Base-by-base conservation (phyloP, 1,284 basidiomycete genomes). In the Austropuccinia psidii region DNA sequence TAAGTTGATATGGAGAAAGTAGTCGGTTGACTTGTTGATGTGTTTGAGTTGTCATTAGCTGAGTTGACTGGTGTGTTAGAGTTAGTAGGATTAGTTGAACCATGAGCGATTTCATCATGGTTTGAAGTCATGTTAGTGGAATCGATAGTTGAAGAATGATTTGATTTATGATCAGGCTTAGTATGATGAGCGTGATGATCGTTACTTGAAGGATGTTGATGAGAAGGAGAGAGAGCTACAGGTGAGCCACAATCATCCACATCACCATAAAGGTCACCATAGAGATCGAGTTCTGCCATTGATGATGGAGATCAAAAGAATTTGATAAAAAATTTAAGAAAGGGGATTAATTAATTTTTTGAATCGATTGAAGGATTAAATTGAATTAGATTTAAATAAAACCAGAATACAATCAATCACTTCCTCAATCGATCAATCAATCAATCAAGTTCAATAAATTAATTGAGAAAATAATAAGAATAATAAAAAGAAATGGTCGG, bases 261-360 rank as follows among this genome's bases (percentile, higher is more conserved):
- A 41, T 72, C 69, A 27, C 69, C 69, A 43, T 72, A 72, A 4
- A 72, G 58, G 39, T 72, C 69, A n/a, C 69, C 69, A 58, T 72
- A 72, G 19, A 72, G 69, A 47, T 72, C 69, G 17, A 72, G 57
- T 62, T 72, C 69, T 41, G 69, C 69, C 69, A 72, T 72, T n/a
- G n/a, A n/a, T n/a, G n/a, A n/a, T n/a, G n/a, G n/a, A n/a, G n/a
- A n/a, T n/a, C n/a, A n/a, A n/a, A n/a, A n/a, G n/a, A n/a, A n/a
- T n/a, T n/a, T n/a, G n/a, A n/a, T n/a, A n/a, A n/a, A n/a, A n/a
- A n/a, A n/a, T n/a, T n/a, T n/a, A n/a, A n/a, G n/a, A n/a, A n/a
- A n/a, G n/a, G n/a, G n/a, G n/a, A n/a, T n/a, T n/a, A n/a, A n/a
- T n/a, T n/a, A n/a, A n/a, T n/a, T n/a, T n/a, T n/a, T n/a, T n/a